Conservation (phyloP, 73 alveolate genomes). For the Paraurostyla sp. region DNA sequence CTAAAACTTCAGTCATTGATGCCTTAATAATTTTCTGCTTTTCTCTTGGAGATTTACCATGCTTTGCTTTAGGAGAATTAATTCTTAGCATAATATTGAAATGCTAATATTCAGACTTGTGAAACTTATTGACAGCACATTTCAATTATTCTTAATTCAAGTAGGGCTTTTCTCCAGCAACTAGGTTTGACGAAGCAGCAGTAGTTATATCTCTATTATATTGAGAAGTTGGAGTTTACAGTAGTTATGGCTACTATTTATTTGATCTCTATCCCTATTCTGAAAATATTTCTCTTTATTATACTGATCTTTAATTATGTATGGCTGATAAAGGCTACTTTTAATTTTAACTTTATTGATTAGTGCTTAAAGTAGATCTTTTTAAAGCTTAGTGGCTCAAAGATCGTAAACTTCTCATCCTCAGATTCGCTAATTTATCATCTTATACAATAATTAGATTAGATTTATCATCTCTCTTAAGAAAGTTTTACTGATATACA, state of each 20-base stretch:
- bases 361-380: neutral
- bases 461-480: too few species aligned
- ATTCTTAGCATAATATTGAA: neutral
- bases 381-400: neutral
- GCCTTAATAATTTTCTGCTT: neutral
- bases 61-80: neutral
- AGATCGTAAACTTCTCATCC: neutral
- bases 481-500: neutral
- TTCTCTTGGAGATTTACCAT: neutral
- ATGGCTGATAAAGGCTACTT: too few species aligned
- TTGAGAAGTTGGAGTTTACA: neutral
- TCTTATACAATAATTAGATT: too few species aligned
- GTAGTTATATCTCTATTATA: neutral
- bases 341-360: too few species aligned
- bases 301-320: too few species aligned
- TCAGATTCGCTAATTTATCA: too few species aligned
- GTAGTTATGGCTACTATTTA: too few species aligned
- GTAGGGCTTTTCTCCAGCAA: neutral
- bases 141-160: neutral
- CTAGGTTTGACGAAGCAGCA: neutral
- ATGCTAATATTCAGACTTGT: neutral
- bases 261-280: too few species aligned
- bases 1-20: neutral
- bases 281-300: too few species aligned
- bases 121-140: neutral